Evolutionary conservation across 176 grass and related monocot species (phyloP), one percentile per base, ranked within the genome.

Genomic region (Triticum timopheevii): DNA sequence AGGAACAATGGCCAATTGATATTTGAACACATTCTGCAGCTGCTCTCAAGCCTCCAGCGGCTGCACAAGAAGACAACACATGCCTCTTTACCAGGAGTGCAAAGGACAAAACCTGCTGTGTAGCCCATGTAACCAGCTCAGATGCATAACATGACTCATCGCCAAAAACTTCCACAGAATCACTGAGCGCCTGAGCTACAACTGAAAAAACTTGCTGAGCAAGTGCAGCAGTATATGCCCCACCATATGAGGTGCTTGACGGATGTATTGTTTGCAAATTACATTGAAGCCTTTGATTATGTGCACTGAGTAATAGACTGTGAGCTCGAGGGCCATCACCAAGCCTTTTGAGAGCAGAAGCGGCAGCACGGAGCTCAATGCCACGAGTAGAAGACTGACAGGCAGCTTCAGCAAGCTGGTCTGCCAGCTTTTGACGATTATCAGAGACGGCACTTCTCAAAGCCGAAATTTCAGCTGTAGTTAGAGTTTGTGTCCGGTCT

Each of bases 181-280:
- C 97, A 80, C 79, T 94, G 47, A 98, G 78, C 86, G 94, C 97
- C 65, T 96, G 97, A 86, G 92, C 89, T 85, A 98, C 88, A 24
- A 95, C 89, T 47, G 92, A 98, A 88, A 98, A 98, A 22, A 96
- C 94, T 88, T 94, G 94, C 61, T 98, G 97, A 30, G 94, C 95
- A 50, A 98, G 89, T 40, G 97, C 94, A 82, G 93, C 90, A 67
- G 97, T 98, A 64, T 98, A 96, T 79, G 90, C 92, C 38, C 94
- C 97, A 83, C 97, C 97, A 52, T 96, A 96, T 33, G 97, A 98
- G 80, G 97, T 98, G 80, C 84, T 96, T 31, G 94, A 91, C 24
- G 97, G 94, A 88, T 98, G 94, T 86, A 98, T 96, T 59, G 68
- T 94, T 86, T 98, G 97, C 90, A 98, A 91, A 49, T 94, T 98